Evolutionary conservation across 2,329 filamentous ascomycete species (phyloP).

Genomic region (Catunica adiposa): DNA sequence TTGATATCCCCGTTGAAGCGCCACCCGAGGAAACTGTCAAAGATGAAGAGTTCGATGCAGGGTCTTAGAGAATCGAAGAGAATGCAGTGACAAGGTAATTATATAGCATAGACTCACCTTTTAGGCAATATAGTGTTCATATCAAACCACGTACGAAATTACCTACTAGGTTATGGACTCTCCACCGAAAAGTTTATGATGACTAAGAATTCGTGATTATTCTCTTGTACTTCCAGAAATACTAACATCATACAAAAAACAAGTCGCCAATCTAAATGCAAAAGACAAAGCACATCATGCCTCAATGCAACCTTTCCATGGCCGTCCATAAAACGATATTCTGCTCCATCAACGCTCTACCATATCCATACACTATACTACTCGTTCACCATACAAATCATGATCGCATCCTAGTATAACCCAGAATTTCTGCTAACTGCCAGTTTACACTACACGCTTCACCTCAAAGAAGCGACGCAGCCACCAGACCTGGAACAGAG

Average conservation of each 20-base stretch:
- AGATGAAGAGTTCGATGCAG: conserved; percentile 26
- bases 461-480: conserved; percentile 95
- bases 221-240: not conserved
- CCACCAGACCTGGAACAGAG: conserved; percentile 99
- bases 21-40: conserved; percentile 27
- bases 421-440: not conserved
- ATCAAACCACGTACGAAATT: too few species aligned
- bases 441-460: conserved; percentile 13
- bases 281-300: not conserved
- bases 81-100: not conserved
- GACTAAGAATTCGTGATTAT: not conserved
- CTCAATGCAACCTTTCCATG: not conserved
- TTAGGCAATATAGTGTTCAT: too few species aligned
- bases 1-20: conserved; percentile 48
- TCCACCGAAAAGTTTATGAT: not conserved
- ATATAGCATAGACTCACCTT: not conserved
- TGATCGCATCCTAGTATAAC: not conserved
- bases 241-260: not conserved
- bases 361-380: not conserved
- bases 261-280: not conserved
- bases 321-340: not conserved
- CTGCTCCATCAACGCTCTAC: not conserved
- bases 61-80: not conserved
- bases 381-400: not conserved
- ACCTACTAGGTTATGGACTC: not conserved